These are phyloP conservation scores for Microbotryum violaceum DNA, from an alignment of 1,284 basidiomycete genomes.

Conservation along the genomic window DNA sequence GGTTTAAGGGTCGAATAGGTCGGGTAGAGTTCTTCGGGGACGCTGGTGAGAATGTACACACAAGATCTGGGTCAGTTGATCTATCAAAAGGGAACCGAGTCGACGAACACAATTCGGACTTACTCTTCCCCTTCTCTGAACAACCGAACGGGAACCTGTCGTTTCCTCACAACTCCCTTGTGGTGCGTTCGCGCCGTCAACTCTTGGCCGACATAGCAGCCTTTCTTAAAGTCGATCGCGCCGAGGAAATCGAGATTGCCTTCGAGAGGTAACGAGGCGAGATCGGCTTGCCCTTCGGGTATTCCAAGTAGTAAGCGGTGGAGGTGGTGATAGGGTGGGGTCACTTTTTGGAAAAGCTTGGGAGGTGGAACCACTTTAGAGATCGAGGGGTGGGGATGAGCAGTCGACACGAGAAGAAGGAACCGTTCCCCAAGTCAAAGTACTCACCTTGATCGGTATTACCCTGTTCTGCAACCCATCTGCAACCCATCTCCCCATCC, in stretches of 20 bases:
- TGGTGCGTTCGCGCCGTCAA: slow-evolving; percentile 94
- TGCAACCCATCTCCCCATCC: slow-evolving; percentile 65
- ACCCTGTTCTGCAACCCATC: slow-evolving; percentile 43
- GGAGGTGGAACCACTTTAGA: slow-evolving; percentile 5
- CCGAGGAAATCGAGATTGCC: slow-evolving; percentile 90
- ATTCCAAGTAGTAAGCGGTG: slow-evolving; percentile 78
- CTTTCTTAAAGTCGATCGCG: slow-evolving; percentile 93
- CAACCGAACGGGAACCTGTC: slow-evolving; percentile 70
- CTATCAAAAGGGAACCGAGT: too few species aligned
- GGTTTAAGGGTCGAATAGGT: slow-evolving; percentile 9
- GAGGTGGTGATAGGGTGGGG: slow-evolving; percentile 52
- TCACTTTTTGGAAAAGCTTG: slow-evolving; percentile 11
- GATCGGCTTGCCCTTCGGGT: slow-evolving; percentile 75
- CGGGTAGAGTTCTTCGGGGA: slow-evolving; percentile 23
- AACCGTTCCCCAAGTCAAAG: neutral
- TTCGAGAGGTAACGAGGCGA: slow-evolving; percentile 84
- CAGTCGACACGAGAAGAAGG: neutral
- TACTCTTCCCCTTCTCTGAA: slow-evolving; percentile 31
- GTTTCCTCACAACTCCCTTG: slow-evolving; percentile 84
- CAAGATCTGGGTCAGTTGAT: too few species aligned
- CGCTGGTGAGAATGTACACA: too few species aligned
- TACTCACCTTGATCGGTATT: neutral
- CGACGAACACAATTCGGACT: neutral
- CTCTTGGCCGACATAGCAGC: slow-evolving; percentile 97
- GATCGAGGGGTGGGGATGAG: neutral